These are phyloP conservation scores for Colletotrichum nymphaeae DNA, from an alignment of 2,329 filamentous ascomycete species.

Conservation along the genomic window DNA sequence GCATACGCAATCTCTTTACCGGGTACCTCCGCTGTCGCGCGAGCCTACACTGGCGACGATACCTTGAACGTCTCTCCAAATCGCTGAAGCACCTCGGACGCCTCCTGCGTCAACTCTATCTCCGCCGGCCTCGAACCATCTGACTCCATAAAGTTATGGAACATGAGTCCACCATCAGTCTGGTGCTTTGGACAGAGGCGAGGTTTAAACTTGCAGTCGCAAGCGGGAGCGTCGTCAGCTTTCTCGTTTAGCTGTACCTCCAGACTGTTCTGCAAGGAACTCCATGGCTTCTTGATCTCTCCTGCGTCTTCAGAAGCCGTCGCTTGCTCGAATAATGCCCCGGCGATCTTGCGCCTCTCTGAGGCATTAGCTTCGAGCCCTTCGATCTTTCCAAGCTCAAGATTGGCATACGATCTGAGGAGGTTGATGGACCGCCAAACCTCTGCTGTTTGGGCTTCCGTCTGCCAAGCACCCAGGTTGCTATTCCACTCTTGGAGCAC, in stretches of 20 bases:
- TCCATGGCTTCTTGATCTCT: not conserved
- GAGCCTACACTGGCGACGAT: not conserved
- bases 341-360: not conserved
- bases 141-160: slow-evolving; percentile 25
- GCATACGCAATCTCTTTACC: not conserved
- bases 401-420: slow-evolving; percentile 13
- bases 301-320: not conserved
- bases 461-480: not conserved
- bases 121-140: not conserved
- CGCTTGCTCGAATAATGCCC: not conserved
- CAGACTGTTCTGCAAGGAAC: not conserved
- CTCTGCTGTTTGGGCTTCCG: not conserved
- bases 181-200: slow-evolving; percentile 3
- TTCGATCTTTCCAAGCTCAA: not conserved
- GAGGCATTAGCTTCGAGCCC: not conserved
- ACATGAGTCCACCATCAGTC: not conserved
- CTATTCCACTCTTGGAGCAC: not conserved
- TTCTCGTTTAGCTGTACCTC: not conserved
- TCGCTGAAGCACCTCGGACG: not conserved
- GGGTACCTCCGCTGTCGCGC: not conserved
- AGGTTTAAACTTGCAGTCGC: slow-evolving; percentile 19
- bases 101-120: slow-evolving; percentile 23
- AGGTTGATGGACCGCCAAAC: slow-evolving; percentile 15
- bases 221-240: not conserved
- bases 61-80: not conserved